Evolutionary conservation across 2,329 filamentous ascomycete species (phyloP), one percentile per base, ranked within the genome.

Genomic region (Fonsecaea monophora): DNA sequence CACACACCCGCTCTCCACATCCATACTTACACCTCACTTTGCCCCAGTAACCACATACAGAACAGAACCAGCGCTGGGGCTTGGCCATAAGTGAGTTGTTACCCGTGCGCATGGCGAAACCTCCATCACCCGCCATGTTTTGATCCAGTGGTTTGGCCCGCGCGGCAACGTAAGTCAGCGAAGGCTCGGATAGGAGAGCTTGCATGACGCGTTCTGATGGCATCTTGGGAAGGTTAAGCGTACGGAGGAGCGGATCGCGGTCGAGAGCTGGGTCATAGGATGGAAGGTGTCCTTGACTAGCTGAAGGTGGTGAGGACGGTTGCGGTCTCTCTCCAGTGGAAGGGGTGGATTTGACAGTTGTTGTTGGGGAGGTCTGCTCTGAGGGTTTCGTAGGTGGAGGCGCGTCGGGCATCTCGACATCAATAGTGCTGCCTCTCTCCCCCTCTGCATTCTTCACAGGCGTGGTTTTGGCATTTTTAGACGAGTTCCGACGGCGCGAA

Each of bases 41-140:
- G 0, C 82, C 82, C 82, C 82, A 84, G 62, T 83, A 84, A 10
- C 82, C 82, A 70, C 82, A 84, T 67, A 84, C 79, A 57, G 77
- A 77, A 70, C 82, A 84, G 67, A 84, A 84, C 56, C 76, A 71
- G 37, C 82, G 74, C 48, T 74, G 73, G 9, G 81, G 75, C 53
- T 75, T 79, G 5, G 73, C 69, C 1, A 73, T 71, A 13, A 61
- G 37, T 13, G 48, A 32, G 34, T 34, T 61, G 37, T 53, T 61
- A 7, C 59, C 59, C 15, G 59, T 61, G 12, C 59, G 59, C 59
- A 61, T 54, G 18, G 59, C 59, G 42, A 53, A 61, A 0, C 72
- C 60, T 1, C 64, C 53, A 38, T 61, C 38, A n/a, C 56, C 62
- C 32, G 60, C 64, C 21, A n/a, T 61, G 13, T 50, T 32, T 53